Evolutionary conservation across 441 rosid genomes (phyloP).

Genomic region (Pelargonium citronellum): DNA sequence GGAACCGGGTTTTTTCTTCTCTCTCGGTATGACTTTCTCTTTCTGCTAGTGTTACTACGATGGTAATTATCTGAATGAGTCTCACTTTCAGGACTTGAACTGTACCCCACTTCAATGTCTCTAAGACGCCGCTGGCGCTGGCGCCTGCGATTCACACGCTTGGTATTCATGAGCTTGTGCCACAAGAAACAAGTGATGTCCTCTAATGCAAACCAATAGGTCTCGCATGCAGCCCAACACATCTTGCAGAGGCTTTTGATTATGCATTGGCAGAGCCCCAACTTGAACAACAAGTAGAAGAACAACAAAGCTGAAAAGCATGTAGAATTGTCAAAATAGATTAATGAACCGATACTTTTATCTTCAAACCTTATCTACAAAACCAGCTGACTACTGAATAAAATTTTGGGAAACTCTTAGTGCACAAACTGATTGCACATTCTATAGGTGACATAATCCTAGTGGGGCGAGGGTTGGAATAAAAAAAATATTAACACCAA

Average conservation of each 20-base stretch:
- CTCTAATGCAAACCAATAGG: conserved; percentile 47
- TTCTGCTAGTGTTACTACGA: conserved; percentile 23
- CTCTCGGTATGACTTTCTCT: conserved; percentile 27
- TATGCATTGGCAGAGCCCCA: conserved; percentile 76
- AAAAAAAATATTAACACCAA: no score
- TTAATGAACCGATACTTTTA: no score
- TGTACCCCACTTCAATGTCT: conserved; percentile 41
- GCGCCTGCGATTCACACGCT: conserved; percentile 34
- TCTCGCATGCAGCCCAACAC: conserved; percentile 55
- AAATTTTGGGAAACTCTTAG: no score
- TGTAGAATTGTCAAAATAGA: no score
- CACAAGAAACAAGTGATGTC: conserved; percentile 49
- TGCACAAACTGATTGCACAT: no score
- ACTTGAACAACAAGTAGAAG: conserved; percentile 53
- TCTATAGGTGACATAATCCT: no score
- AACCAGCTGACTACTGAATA: no score
- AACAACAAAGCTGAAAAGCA: conserved; percentile 51
- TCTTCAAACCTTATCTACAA: no score
- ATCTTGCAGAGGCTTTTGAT: conserved; percentile 60
- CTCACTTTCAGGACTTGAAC: conserved; percentile 26
- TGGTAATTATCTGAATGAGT: conserved; percentile 2
- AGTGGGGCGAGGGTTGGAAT: no score
- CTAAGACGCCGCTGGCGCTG: conserved; percentile 13
- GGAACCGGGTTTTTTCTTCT: conserved; percentile 9
- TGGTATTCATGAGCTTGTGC: conserved; percentile 45